Conservation (phyloP, 2,329 filamentous ascomycete genomes). For the Ophiostoma quercus region DNA sequence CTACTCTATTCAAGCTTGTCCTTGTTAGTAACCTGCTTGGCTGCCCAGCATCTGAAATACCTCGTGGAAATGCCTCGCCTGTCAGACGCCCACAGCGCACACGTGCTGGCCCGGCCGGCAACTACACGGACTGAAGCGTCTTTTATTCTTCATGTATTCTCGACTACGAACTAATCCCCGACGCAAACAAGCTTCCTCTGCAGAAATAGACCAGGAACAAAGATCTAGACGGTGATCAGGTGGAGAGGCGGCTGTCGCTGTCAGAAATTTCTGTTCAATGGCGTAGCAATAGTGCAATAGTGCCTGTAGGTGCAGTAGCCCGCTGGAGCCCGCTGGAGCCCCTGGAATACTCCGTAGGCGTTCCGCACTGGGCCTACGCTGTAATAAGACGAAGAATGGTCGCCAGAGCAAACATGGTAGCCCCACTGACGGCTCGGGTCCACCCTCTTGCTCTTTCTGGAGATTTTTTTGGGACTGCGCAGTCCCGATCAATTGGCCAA, state of each 20-base stretch:
- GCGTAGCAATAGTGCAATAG: not conserved
- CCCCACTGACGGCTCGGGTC: not conserved
- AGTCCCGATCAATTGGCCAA: slow-evolving; percentile 17
- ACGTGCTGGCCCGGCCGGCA: not conserved
- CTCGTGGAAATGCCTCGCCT: not conserved
- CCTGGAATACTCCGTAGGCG: not conserved
- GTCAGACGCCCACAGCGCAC: not conserved
- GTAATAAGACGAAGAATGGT: not conserved
- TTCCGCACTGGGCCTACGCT: not conserved
- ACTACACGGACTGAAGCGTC: not conserved
- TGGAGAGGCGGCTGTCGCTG: slow-evolving; percentile 8
- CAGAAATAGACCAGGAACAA: slow-evolving; percentile 7
- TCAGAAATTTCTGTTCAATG: slow-evolving; percentile 9
- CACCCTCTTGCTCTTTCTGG: not conserved
- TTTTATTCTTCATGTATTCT: not conserved
- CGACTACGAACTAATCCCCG: not conserved
- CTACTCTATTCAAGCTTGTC: too few species aligned
- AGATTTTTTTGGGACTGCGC: not conserved
- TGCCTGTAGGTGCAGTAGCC: not conserved
- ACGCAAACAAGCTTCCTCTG: not conserved
- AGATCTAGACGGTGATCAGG: slow-evolving; percentile 9
- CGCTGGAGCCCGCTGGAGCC: not conserved
- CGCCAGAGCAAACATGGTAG: not conserved
- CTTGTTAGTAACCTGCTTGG: not conserved
- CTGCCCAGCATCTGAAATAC: not conserved